phyloP scores from a whole-genome alignment of 1,284 basidiomycete genomes.

The Microbotryum saponariae region DNA sequence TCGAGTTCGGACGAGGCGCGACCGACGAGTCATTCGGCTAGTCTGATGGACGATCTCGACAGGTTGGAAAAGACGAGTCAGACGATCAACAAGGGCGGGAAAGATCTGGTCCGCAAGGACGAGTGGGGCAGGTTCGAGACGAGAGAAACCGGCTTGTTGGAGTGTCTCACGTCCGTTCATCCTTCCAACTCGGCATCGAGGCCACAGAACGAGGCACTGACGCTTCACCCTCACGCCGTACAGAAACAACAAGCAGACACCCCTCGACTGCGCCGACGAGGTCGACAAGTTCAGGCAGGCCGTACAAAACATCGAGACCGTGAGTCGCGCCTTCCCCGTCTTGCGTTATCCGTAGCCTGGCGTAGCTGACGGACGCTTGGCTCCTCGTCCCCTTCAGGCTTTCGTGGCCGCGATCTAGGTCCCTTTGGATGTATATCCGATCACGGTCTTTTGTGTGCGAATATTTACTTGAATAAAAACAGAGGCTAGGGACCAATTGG shows the following conservation, averaged over 20 bases:
- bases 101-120: constrained; percentile 6
- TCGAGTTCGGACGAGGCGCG: constrained; percentile 1
- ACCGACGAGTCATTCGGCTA: constrained; percentile 18
- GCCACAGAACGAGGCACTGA: too few species aligned
- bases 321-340: too few species aligned
- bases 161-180: constrained; percentile 26
- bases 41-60: constrained; percentile 26
- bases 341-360: too few species aligned
- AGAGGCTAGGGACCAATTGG: too few species aligned
- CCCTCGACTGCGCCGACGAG: constrained; percentile 25
- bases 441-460: too few species aligned
- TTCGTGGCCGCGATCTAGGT: too few species aligned
- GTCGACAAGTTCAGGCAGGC: constrained; percentile 30
- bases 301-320: constrained; percentile 24
- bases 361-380: too few species aligned
- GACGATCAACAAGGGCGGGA: constrained; percentile 5
- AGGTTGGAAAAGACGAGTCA: constrained; percentile 16
- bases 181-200: too few species aligned
- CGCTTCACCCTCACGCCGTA: too few species aligned
- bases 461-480: too few species aligned
- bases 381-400: too few species aligned
- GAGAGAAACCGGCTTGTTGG: constrained; percentile 10
- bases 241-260: constrained; percentile 25
- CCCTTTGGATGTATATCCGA: too few species aligned
- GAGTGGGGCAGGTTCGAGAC: constrained; percentile 23